Evolutionary conservation across 1,284 basidiomycete genomes (phyloP).

Genomic region (Exobasidium cylindrosporum): DNA sequence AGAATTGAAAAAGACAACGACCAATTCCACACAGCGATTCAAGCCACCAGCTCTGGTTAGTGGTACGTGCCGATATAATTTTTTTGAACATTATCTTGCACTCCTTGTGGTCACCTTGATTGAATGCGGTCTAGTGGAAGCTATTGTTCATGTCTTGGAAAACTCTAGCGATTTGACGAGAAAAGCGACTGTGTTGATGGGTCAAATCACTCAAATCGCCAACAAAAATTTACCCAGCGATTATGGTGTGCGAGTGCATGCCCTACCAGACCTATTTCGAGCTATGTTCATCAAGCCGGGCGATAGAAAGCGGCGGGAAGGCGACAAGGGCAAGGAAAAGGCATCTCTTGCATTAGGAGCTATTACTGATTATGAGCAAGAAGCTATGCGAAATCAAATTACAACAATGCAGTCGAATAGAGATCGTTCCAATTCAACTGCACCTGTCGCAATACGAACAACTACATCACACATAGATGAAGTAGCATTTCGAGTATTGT

Average conservation of each 20-base stretch:
- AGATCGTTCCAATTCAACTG: neutral
- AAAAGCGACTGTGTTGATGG: conserved; percentile 81
- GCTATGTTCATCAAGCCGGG: conserved; percentile 44
- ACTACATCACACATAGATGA: conserved; percentile 67
- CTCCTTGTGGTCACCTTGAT: conserved; percentile 82
- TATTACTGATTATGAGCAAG: conserved; percentile 82
- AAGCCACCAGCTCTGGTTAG: neutral
- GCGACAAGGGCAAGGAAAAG: neutral
- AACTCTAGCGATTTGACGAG: conserved; percentile 26
- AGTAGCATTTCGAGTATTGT: conserved; percentile 47
- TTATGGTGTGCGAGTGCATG: conserved; percentile 75
- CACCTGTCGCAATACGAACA: conserved; percentile 55
- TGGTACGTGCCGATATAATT: conserved; percentile 20
- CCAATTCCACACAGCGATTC: neutral
- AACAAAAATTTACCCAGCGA: conserved; percentile 82
- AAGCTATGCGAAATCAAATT: conserved; percentile 1
- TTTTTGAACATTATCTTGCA: conserved; percentile 90
- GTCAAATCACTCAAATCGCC: conserved; percentile 81
- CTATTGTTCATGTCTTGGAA: conserved; percentile 44
- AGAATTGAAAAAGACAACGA: neutral
- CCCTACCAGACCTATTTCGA: conserved; percentile 77
- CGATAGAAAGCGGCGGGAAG: conserved; percentile 63
- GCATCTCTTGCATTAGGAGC: conserved; percentile 80
- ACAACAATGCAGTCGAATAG: neutral
- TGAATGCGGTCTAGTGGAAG: conserved; percentile 69